Evolutionary conservation across 2,329 filamentous ascomycete genomes (phyloP), one percentile per base, ranked within the genome.

Genomic region (Verticillium zaregamsianum): DNA sequence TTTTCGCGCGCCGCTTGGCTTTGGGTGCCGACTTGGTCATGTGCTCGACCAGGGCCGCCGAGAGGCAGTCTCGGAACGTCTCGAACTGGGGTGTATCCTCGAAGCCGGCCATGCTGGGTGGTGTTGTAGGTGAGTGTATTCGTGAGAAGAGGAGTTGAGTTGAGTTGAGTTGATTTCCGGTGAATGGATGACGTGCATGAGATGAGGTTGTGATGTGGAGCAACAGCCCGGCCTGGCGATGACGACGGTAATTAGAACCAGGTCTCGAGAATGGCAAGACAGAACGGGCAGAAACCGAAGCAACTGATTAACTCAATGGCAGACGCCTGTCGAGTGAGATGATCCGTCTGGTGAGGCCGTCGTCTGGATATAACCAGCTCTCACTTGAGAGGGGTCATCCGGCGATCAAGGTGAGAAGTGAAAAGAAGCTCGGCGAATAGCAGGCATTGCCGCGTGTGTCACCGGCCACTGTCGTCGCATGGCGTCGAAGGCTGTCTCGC

Each of bases 41-140:
- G 63, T 82, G 86, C 58, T 86, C 84, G 59, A 94, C 84, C 14
- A 95, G 79, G 0, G 86, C 82, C 17, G 85, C 85, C 9, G 90
- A 90, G 64, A 95, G 78, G 70, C 86, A 91, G 69, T 95, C 92
- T 60, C 89, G 82, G 73, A 95, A 93, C 56, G 86, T 78, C 59
- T 87, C 83, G 71, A 66, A 65, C 11, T 66, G 63, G 7, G 52
- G 23, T 5, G 59, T 63, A 15, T 64, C 55, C 23, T 49, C 45
- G 11, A 23, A 49, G n/a, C 23, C 20, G 45, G 3, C 20, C 31
- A 33, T 55, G 54, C n/a, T 32, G 31, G 17, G 40, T 49, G 17
- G 20, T 31, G 25, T 31, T 32, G 20, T 28, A 14, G 3, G 28
- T 5, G 28, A 3, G 5, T 9, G 23, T 2, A n/a, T 6, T 55